Conservation (phyloP, 805 yeast species). For the Candida andamanensis region DNA sequence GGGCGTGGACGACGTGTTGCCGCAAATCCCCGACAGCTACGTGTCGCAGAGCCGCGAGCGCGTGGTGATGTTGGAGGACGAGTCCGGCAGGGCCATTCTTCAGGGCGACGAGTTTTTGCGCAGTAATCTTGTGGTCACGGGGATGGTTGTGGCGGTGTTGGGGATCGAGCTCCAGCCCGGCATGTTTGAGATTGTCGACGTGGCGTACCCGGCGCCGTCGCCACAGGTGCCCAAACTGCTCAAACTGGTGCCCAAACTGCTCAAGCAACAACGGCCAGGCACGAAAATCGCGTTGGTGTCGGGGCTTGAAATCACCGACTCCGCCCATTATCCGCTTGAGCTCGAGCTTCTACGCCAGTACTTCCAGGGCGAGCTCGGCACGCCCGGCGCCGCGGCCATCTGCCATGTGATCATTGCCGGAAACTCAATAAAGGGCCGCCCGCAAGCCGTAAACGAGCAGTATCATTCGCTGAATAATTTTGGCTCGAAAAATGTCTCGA, state of each 20-base stretch:
- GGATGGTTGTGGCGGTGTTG: conserved; percentile 77
- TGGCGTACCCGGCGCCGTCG: conserved; percentile 63
- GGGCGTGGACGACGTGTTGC: conserved; percentile 47
- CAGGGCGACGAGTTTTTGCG: conserved; percentile 56
- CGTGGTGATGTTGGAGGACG: conserved; percentile 81
- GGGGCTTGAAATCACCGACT: conserved; percentile 59
- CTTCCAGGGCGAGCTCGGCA: conserved; percentile 64
- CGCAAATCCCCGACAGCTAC: conserved; percentile 28
- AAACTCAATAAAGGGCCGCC: conserved; percentile 46
- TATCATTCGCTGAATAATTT: conserved; percentile 38
- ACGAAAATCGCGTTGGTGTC: conserved; percentile 67
- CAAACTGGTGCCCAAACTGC: conserved; percentile 11
- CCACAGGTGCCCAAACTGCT: conserved; percentile 53
- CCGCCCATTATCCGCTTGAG: conserved; percentile 37
- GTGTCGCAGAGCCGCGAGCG: conserved; percentile 11
- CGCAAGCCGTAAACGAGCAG: conserved; percentile 20
- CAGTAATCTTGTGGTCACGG: conserved; percentile 69
- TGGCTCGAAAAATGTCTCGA: conserved; percentile 51
- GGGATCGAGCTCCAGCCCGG: conserved; percentile 88
- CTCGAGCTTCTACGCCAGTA: conserved; percentile 62
- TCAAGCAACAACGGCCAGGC: conserved; percentile 7
- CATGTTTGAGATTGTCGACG: conserved; percentile 75
- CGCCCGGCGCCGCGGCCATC: conserved; percentile 22
- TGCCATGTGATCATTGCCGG: conserved; percentile 68
- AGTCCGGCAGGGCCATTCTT: conserved; percentile 77